phyloP scores from a whole-genome alignment of 2,329 filamentous ascomycete genomes.

The Colletotrichum karsti region DNA sequence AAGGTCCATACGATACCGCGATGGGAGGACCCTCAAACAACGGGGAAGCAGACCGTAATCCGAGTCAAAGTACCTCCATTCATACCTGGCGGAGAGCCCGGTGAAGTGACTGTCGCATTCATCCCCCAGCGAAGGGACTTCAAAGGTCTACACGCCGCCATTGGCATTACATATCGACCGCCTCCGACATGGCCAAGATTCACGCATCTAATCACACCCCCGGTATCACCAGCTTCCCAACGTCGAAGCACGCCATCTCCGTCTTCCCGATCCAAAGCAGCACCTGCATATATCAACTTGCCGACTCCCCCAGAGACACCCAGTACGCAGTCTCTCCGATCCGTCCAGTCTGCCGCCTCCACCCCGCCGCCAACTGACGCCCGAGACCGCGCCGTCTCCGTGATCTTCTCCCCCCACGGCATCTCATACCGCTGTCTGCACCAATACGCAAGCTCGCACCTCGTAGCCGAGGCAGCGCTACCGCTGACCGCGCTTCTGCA shows the following conservation, averaged over 20 bases:
- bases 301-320: constrained; percentile 48
- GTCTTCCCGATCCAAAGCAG: constrained; percentile 27
- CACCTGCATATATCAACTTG: constrained; percentile 32
- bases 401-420: constrained; percentile 73
- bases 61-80: constrained; percentile 63
- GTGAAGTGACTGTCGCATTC: constrained; percentile 77
- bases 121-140: constrained; percentile 69
- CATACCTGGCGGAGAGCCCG: constrained; percentile 59
- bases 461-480: constrained; percentile 63
- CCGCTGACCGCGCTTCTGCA: constrained; percentile 72
- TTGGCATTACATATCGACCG: constrained; percentile 77
- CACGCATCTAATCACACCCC: constrained; percentile 15
- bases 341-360: constrained; percentile 44
- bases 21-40: constrained; percentile 52
- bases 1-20: constrained; percentile 53
- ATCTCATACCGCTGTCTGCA: constrained; percentile 61
- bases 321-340: constrained; percentile 38
- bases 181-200: constrained; percentile 46
- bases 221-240: constrained; percentile 35
- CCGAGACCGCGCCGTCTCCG: constrained; percentile 59
- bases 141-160: constrained; percentile 69
- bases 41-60: constrained; percentile 42
- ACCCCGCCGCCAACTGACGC: constrained; percentile 37
- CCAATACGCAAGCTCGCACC: constrained; percentile 65
- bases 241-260: constrained; percentile 16